Percentiles rank a stretch among this genome's conserved stretches.
These are phyloP conservation scores for Bipolaris oryzae DNA, from an alignment of 2,329 filamentous ascomycete species.

Conservation along the genomic window DNA sequence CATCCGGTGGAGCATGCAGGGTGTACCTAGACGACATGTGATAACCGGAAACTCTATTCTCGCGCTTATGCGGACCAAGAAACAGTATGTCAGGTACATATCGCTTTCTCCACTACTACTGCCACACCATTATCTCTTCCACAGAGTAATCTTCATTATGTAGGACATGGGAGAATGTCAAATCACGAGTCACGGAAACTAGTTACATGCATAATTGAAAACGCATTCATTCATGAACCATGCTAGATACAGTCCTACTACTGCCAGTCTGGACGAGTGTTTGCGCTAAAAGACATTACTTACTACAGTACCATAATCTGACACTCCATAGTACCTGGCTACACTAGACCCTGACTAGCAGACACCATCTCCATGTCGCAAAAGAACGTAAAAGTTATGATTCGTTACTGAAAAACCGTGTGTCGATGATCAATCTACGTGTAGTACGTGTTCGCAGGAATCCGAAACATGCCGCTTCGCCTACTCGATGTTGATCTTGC, in stretches of 20 bases:
- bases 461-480: background rate
- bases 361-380: conserved; percentile 4
- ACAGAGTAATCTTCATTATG: no score
- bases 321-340: background rate
- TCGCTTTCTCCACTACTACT: background rate
- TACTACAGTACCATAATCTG: background rate
- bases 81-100: no score
- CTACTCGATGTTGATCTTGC: conserved; percentile 64
- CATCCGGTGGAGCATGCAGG: no score
- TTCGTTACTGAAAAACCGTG: background rate
- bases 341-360: background rate
- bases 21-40: no score
- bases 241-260: background rate
- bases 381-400: background rate
- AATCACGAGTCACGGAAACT: background rate
- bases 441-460: background rate
- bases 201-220: no score
- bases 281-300: background rate
- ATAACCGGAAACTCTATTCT: no score
- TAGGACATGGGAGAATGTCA: background rate
- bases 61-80: no score
- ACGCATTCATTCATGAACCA: background rate
- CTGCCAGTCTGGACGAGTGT: background rate
- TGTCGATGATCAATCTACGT: background rate
- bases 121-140: background rate